Evolutionary conservation across 2,329 filamentous ascomycete genomes (phyloP).

Genomic region (Colletotrichum paranaense): DNA sequence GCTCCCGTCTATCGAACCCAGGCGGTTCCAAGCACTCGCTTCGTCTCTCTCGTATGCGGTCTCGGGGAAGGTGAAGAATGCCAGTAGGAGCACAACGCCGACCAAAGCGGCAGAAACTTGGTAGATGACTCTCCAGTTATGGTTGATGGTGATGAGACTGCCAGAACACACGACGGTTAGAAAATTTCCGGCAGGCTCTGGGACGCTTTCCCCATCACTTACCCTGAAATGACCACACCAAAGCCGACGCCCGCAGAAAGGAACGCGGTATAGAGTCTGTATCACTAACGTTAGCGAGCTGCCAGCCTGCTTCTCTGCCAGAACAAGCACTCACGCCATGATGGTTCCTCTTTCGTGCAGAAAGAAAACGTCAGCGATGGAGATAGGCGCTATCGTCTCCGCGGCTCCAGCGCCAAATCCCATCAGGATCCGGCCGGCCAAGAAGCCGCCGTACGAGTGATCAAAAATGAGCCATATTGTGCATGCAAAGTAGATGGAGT

Average conservation of each 20-base stretch:
- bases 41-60: conserved; percentile 60
- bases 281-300: not conserved
- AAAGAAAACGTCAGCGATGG: conserved; percentile 67
- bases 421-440: conserved; percentile 61
- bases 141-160: conserved; percentile 59
- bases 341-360: conserved; percentile 64
- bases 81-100: conserved; percentile 57
- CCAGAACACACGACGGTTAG: conserved; percentile 16
- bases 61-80: conserved; percentile 66
- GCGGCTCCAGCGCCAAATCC: conserved; percentile 65
- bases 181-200: not conserved
- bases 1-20: conserved; percentile 16
- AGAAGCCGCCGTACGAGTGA: conserved; percentile 51
- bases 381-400: conserved; percentile 62
- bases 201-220: conserved; percentile 12
- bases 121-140: conserved; percentile 64
- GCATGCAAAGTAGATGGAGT: conserved; percentile 53
- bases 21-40: conserved; percentile 7
- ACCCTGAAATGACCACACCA: conserved; percentile 56
- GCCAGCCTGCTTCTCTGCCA: not conserved
- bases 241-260: conserved; percentile 54
- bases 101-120: conserved; percentile 62
- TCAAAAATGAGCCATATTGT: conserved; percentile 57
- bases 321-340: conserved; percentile 55
- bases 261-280: conserved; percentile 51